A percentile compares a stretch with the other conserved stretches of the same genome.
Conservation (phyloP, 345 rosid species). For the Acer yangbiense region DNA sequence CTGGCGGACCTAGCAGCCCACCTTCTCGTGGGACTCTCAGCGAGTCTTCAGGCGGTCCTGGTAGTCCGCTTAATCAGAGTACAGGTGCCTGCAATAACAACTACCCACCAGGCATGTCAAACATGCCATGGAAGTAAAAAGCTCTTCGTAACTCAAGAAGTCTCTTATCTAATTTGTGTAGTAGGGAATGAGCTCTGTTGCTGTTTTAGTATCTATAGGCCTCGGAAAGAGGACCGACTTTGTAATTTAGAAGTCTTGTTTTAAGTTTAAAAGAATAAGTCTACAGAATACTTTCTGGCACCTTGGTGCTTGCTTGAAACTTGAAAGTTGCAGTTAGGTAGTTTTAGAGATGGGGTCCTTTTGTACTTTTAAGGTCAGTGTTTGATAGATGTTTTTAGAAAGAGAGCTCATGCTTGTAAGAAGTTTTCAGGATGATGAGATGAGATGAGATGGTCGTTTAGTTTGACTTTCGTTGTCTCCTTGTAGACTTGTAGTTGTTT, state of each 20-base stretch:
- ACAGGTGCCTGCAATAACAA: conserved; percentile 51
- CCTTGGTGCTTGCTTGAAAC: conserved; percentile 10
- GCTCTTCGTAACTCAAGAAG: no score
- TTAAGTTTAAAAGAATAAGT: conserved; percentile 18
- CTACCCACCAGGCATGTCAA: conserved; percentile 43
- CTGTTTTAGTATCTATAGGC: no score
- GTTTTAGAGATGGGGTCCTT: conserved; percentile 9
- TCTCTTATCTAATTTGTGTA: no score
- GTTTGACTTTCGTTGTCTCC: neutral
- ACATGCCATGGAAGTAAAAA: no score
- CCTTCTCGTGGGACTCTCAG: conserved; percentile 58
- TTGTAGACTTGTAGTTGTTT: neutral
- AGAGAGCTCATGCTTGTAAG: conserved; percentile 1
- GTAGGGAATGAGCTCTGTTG: no score
- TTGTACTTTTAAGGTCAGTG: conserved; percentile 2
- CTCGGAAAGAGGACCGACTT: no score
- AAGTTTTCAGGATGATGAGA: conserved; percentile 21
- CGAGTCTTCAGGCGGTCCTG: conserved; percentile 62
- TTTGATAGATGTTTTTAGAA: conserved; percentile 13
- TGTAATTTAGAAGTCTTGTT: no score
- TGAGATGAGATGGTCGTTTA: neutral
- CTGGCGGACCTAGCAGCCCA: conserved; percentile 47
- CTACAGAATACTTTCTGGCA: conserved; percentile 18
- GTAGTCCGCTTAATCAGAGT: conserved; percentile 62
- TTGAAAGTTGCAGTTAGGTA: conserved; percentile 12